Conservation (phyloP, 768 basidiomycete genomes). For the Rhizopogon vulgaris region DNA sequence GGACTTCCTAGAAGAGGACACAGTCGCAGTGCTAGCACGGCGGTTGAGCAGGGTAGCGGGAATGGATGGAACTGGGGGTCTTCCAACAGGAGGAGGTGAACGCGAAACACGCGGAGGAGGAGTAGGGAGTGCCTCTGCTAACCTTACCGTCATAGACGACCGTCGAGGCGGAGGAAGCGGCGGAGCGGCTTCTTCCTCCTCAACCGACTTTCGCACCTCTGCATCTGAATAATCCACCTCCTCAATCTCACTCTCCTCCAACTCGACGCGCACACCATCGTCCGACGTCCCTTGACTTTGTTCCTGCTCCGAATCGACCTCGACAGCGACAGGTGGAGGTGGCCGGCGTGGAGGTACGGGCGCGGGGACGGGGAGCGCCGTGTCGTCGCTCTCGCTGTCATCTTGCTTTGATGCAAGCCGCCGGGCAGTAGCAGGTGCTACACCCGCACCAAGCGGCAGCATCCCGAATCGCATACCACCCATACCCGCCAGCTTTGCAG, state of each 20-base stretch:
- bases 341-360: slow-evolving; percentile 27
- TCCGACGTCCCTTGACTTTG: slow-evolving; percentile 37
- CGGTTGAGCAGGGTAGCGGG: slow-evolving; percentile 27
- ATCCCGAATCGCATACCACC: slow-evolving; percentile 57
- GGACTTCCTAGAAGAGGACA: slow-evolving; percentile 31
- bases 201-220: slow-evolving; percentile 32
- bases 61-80: slow-evolving; percentile 32
- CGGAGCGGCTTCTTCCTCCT: slow-evolving; percentile 30
- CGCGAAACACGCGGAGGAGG: slow-evolving; percentile 39
- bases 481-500: slow-evolving; percentile 47
- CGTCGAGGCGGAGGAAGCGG: slow-evolving; percentile 53
- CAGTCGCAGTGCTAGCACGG: slow-evolving; percentile 31
- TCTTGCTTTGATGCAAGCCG: slow-evolving; percentile 13
- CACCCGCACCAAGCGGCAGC: slow-evolving; percentile 29
- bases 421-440: slow-evolving; percentile 12
- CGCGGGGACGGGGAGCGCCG: slow-evolving; percentile 20
- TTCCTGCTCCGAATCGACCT: slow-evolving; percentile 2
- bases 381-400: slow-evolving; percentile 25
- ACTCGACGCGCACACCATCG: slow-evolving; percentile 60
- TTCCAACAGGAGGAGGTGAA: slow-evolving; percentile 26
- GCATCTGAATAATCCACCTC: slow-evolving; percentile 57
- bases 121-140: slow-evolving; percentile 32
- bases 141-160: slow-evolving; percentile 13
- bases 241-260: slow-evolving; percentile 69
- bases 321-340: slow-evolving; percentile 15